These are phyloP conservation scores for Echites panduratus DNA, from an alignment of 257 asterid genomes.

Conservation along the genomic window DNA sequence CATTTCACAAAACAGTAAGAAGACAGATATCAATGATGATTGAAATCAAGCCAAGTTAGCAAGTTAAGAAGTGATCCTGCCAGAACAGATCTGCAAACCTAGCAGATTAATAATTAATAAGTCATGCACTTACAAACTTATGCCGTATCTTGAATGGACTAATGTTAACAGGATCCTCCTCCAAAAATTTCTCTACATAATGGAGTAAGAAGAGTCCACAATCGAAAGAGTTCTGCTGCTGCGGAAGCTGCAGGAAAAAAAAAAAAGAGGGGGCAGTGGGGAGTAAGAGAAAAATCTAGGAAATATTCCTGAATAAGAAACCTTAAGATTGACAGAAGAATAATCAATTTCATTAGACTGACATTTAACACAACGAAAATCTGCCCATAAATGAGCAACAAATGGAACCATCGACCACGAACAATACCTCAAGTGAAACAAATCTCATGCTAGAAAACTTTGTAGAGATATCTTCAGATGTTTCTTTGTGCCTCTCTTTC, in stretches of 20 bases:
- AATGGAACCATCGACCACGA: constrained; percentile 5
- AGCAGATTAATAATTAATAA: constrained; percentile 8
- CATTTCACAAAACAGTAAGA: neutral
- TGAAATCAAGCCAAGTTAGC: neutral
- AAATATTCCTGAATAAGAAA: neutral
- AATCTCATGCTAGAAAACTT: constrained; percentile 70
- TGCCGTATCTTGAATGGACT: constrained; percentile 58
- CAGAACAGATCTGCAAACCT: neutral
- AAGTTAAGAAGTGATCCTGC: neutral
- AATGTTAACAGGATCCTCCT: constrained; percentile 61
- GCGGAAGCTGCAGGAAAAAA: constrained; percentile 64
- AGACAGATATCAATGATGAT: neutral
- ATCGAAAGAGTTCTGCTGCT: constrained; percentile 80
- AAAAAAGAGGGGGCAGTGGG: constrained; percentile 5
- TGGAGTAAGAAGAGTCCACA: constrained; percentile 98
- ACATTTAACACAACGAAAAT: constrained; percentile 8
- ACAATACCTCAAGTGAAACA: constrained; percentile 70
- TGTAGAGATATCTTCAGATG: constrained; percentile 48
- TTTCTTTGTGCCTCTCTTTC: constrained; percentile 74
- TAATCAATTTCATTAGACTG: neutral
- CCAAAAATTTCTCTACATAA: constrained; percentile 82
- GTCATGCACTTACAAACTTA: constrained; percentile 59
- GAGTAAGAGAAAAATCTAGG: constrained; percentile 9
- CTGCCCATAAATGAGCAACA: constrained; percentile 1
- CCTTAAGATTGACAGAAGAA: neutral